phyloP scores from a whole-genome alignment of 208 protist genomes.

The Endotrypanum monterogeii region DNA sequence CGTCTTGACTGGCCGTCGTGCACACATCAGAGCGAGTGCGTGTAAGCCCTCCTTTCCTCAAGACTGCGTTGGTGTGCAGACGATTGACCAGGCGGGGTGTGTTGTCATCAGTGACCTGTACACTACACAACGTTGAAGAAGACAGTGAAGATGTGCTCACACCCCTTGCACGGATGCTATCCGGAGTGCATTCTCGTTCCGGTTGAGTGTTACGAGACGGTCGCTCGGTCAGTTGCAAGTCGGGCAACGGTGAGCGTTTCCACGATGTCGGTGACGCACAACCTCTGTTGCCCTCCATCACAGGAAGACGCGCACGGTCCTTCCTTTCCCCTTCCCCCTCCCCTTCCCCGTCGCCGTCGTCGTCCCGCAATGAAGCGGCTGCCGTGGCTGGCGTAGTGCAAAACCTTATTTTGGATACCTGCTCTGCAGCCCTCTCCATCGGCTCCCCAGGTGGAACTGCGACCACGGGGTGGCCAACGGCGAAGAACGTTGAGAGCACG shows the following conservation, averaged over 20 bases:
- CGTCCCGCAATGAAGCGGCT: not conserved
- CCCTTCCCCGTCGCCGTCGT: no score
- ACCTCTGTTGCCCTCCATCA: not conserved
- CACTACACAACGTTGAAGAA: not conserved
- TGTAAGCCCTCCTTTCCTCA: not conserved
- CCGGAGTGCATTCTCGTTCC: not conserved
- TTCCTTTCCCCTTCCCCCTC: no score
- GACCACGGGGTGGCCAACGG: not conserved
- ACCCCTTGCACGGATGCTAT: not conserved
- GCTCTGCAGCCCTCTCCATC: not conserved
- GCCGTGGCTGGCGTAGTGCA: not conserved
- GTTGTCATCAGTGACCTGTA: not conserved
- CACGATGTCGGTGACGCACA: not conserved
- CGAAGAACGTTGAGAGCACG: constrained; percentile 19
- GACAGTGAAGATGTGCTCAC: not conserved
- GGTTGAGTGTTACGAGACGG: not conserved
- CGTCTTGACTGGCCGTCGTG: not conserved
- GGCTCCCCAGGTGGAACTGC: not conserved
- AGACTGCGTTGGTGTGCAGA: constrained; percentile 5
- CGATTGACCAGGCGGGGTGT: not conserved
- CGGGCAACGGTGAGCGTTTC: not conserved
- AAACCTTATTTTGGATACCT: not conserved
- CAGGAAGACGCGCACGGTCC: not conserved
- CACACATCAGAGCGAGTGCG: not conserved
- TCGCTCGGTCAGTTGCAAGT: not conserved